Evolutionary conservation across 345 rosid genomes (phyloP), one percentile per base, ranked within the genome.

Genomic region (Firmiana major): DNA sequence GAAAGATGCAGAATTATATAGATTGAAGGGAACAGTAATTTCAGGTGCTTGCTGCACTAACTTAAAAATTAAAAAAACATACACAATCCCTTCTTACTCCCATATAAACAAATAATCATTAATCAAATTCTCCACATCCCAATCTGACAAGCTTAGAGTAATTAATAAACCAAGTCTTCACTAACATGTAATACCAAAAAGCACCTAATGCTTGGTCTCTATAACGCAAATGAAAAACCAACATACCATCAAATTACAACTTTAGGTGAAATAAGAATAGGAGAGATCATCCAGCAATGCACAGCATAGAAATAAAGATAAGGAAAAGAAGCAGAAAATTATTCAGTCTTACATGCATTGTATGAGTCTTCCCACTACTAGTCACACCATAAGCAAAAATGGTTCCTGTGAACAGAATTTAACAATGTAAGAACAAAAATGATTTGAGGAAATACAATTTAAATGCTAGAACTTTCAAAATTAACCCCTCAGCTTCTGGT

Each of bases 331-430:
- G 43, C 70, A 78, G 48, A 38, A 78, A 70, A 49, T 51, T 51
- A 78, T 43, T 63, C 55, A 60, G 79, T 79, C 95, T 93, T 84
- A 94, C 98, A 88, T 93, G 97, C 98, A 94, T 94, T n/a, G 98
- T 94, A 80, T 94, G 98, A 79, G 98, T 94, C 86, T 94, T 94
- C 83, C 98, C 98, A 79, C 98, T 94, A 89, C 98, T 94, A 71
- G 98, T 94, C 82, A 94, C 97, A 51, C 98, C 98, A 81, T 94
- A 93, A 58, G 98, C 98, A 83, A 93, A 94, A 79, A 94, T 90
- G 54, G 98, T 94, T 75, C 98, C 98, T 94, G 85, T 65, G 76
- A 77, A 76, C 81, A 69, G 79, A 63, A 77, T 75, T 81, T 43
- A 75, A 53, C 19, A 54, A 22, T 72, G 60, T 19, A 36, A 63